Evolutionary conservation across 2,329 filamentous ascomycete species (phyloP), one percentile per base, ranked within the genome.

Genomic region (Stachybotrys echinatus): DNA sequence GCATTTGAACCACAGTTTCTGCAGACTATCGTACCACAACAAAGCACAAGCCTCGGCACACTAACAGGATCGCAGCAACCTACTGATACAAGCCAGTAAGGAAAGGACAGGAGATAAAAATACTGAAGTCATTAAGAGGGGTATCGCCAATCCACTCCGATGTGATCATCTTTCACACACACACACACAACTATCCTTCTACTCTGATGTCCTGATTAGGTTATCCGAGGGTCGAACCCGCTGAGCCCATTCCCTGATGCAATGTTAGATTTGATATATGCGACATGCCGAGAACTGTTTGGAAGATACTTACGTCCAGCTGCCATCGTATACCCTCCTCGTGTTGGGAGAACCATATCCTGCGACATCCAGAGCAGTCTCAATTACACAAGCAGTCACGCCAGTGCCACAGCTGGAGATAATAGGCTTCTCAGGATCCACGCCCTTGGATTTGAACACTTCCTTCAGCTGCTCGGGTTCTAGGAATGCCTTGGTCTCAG

Each of bases 321-420:
- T 96, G 45, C 94, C 94, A 67, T 99, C 94, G 62, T 99, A 99
- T 20, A 99, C 77, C 63, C 80, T 85, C 57, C 89, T 81, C 49
- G 81, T 80, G 53, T 84, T 79, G 0, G 80, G 70, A 4, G 81
- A 74, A 2, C 87, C 88, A 63, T 84, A 92, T 2, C 84, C 85
- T 20, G 92, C 89, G 67, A 90, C 84, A 23, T 82, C 83, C 48
- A 99, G 72, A 2, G 91, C 94, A 37, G 91, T 87, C 64, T 99
- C 94, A 40, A 99, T 83, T 42, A 96, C 82, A 18, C 89, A 89
- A 7, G 94, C 94, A 12, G 92, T 97, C 47, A 99, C 92, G 31
- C 94, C 94, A 6, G 92, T 96, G 12, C 94, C 94, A 61, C 94
- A 99, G 61, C 82, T 92, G 46, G 84, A 88, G 59, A 97, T 87